phyloP scores from a whole-genome alignment of 2,329 filamentous ascomycete species.

The Lecanicillium sp. region DNA sequence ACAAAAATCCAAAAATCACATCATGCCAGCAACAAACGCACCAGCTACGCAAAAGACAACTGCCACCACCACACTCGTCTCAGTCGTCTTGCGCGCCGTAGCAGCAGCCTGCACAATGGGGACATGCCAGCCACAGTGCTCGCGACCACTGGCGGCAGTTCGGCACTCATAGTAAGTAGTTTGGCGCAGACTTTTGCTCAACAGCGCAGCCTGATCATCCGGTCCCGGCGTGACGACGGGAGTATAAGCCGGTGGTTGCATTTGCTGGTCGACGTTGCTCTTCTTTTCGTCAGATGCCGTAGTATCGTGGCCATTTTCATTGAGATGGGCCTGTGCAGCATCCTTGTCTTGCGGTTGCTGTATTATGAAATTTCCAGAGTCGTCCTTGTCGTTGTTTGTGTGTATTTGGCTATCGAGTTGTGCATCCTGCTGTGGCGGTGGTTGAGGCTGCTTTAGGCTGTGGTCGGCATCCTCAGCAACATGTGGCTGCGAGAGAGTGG shows the following conservation, averaged over 20 bases:
- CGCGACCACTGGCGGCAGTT: conserved; percentile 17
- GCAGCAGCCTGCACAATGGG: conserved; percentile 19
- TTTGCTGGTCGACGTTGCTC: not conserved
- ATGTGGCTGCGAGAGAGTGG: too few relatives aligned
- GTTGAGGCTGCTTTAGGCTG: too few relatives aligned
- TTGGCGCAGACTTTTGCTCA: conserved; percentile 22
- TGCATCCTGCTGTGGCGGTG: too few relatives aligned
- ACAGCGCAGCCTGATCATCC: conserved; percentile 19
- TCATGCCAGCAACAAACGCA: conserved; percentile 17
- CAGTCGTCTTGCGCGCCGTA: conserved; percentile 9
- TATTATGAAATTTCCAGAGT: too few relatives aligned
- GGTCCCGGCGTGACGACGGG: conserved; percentile 24
- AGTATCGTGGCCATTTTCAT: not conserved
- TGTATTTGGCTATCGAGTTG: too few relatives aligned
- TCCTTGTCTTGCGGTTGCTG: too few relatives aligned
- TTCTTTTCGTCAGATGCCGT: conserved; percentile 4
- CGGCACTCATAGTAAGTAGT: conserved; percentile 25
- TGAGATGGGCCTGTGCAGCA: not conserved
- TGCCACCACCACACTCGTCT: conserved; percentile 14
- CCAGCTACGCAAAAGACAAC: conserved; percentile 15
- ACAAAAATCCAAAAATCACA: conserved; percentile 11
- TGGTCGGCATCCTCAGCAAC: too few relatives aligned
- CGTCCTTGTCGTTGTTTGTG: too few relatives aligned
- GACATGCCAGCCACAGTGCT: conserved; percentile 28
- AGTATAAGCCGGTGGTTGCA: conserved; percentile 12